Evolutionary conservation across 176 grass and related monocot genomes (phyloP).

Genomic region (Oryza officinalis): DNA sequence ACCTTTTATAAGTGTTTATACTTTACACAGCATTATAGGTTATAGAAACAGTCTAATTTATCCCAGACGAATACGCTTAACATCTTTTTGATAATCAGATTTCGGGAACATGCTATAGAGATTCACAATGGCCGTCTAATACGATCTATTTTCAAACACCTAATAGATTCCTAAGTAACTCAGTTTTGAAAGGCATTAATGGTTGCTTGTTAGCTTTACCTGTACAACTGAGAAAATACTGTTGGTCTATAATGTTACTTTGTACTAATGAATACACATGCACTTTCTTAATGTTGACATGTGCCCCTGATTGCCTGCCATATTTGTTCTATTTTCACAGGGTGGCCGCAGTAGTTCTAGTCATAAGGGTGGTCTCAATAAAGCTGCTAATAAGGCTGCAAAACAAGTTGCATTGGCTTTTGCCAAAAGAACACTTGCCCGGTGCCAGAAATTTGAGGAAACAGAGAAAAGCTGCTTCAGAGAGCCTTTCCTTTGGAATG

Average conservation of each 20-base stretch:
- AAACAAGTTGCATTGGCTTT: constrained; percentile 67
- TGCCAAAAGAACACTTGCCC: constrained; percentile 52
- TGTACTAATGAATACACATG: neutral
- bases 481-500: constrained; percentile 54
- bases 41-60: neutral
- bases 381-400: constrained; percentile 50
- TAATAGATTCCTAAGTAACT: constrained; percentile 1
- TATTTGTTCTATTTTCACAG: constrained; percentile 43
- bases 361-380: constrained; percentile 64
- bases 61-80: neutral
- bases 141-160: neutral
- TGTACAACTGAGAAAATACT: neutral
- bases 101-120: neutral
- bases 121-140: neutral
- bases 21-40: neutral
- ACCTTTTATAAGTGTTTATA: constrained; percentile 8
- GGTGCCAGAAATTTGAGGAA: constrained; percentile 62
- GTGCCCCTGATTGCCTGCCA: neutral
- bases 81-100: neutral
- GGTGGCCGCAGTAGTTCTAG: constrained; percentile 72
- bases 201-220: neutral
- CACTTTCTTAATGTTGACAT: constrained; percentile 19
- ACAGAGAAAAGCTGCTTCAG: constrained; percentile 62
- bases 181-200: neutral
- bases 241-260: neutral